Evolutionary conservation across 2,329 filamentous ascomycete genomes (phyloP), one percentile per base, ranked within the genome.

Genomic region (Eutypella sp.): DNA sequence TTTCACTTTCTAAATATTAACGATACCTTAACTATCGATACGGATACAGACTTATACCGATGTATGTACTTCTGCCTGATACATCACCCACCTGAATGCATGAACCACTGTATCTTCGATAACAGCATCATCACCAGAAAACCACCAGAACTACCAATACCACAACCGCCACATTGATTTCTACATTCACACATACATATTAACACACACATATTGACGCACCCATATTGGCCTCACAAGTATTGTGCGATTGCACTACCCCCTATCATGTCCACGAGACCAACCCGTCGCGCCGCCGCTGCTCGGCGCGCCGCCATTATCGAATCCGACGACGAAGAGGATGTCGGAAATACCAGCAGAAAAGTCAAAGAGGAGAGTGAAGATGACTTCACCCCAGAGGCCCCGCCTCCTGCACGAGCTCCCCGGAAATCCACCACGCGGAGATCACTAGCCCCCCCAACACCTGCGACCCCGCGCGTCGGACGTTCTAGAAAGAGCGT

Each of bases 341-440:
- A 75, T 33, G 72, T 79, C 57, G 72, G 76, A 51, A 74, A 79
- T 58, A 75, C 79, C 42, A 70, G 63, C 36, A 64, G 55, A 38
- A 64, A 60, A 48, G 72, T 81, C 27, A 74, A 79, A 15, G 77
- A 85, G 23, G 79, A 85, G 3, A 75, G 71, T 41, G 86, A 87
- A 52, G 85, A 91, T 41, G 88, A 95, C 41, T 93, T 90, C 59
- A 86, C 85, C 38, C 89, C 89, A 2, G 85, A 85, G 40, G 36
- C 36, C 19, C 36, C 36, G 6, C 78, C 85, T 1, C 72, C 78
- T 48, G 74, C 71, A 40, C 48, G 53, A 13, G 79, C 74, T 48
- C 70, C 76, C 25, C 73, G 77, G 52, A 78, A 83, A 49, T 73
- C 78, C 44, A 67, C 72, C 10, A 52, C 54, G 43, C 58, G 45